Evolutionary conservation across 2,329 filamentous ascomycete genomes (phyloP), one percentile per base, ranked within the genome.

Genomic region (Alternaria postmessia): DNA sequence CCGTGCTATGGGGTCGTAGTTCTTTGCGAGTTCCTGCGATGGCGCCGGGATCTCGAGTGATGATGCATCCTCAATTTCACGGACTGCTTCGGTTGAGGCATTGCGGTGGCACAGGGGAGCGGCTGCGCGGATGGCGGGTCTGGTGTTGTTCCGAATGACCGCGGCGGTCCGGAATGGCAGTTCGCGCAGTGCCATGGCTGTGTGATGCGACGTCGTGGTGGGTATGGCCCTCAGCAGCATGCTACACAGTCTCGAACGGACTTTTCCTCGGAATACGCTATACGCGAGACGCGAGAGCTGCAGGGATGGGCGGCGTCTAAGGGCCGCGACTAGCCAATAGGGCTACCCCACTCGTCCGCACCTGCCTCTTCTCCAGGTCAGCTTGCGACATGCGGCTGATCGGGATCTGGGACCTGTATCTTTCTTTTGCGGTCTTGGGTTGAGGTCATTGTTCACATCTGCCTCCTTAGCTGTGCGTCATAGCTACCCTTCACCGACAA

Each of bases 1-100:
- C 54, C 78, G 78, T 47, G 78, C 82, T 44, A 85, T 67, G 9
- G 84, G 84, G 68, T 87, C 82, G 63, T 79, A 87, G 48, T 63
- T 66, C 66, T 84, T 79, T 51, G 81, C 75, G 9, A 78, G 67
- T n/a, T 80, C 77, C 48, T 78, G 76, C 30, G 79, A 78, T 26
- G 78, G 71, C 38, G 74, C 74, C 56, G 78, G 66, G 30, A 74
- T 67, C 24, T 76, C 73, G 52, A 85, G 74, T 42, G 84, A 85
- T 53, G 81, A 83, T 14, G 76, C 74, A 18, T 79, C 69, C 67
- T 87, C 84, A 24, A 86, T 75, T 7, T 85, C 82, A 8, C 78
- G 64, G 36, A 78, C 64, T 59, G 81, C 75, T 49, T 80, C 73
- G 54, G 80, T 75, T 53, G 83, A 84, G 74, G 78, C 81, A 81